These are phyloP conservation scores for Calocybe indica DNA, from an alignment of 768 basidiomycete species.

Conservation along the genomic window DNA sequence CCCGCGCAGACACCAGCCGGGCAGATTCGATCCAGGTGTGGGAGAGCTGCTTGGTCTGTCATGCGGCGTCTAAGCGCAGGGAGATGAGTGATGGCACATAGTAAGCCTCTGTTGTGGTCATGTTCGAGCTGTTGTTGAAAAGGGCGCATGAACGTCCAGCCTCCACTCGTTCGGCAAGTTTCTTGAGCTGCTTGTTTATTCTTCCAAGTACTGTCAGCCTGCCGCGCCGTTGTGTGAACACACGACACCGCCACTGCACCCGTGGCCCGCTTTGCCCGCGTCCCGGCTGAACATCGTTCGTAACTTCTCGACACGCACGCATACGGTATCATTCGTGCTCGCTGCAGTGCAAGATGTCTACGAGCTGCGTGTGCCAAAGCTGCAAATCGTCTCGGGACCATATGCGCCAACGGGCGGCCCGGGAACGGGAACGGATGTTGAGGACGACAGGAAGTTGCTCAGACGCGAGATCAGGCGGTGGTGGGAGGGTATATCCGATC, in stretches of 20 bases:
- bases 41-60: constrained; percentile 46
- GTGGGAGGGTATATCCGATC: constrained; percentile 61
- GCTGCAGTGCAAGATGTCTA: constrained; percentile 48
- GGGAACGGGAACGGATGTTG: constrained; percentile 8
- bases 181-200: constrained; percentile 48
- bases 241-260: constrained; percentile 23
- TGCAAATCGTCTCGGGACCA: constrained; percentile 42
- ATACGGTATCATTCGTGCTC: constrained; percentile 38
- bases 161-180: constrained; percentile 54
- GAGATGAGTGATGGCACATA: constrained; percentile 44
- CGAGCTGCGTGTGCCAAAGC: constrained; percentile 52
- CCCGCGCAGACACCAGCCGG: too few relatives aligned
- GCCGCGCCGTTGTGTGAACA: constrained; percentile 44
- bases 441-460: constrained; percentile 42
- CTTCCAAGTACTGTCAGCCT: constrained; percentile 26
- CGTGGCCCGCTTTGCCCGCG: constrained; percentile 17
- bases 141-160: constrained; percentile 19
- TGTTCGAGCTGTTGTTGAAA: not conserved
- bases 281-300: constrained; percentile 36
- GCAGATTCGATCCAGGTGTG: constrained; percentile 32
- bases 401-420: constrained; percentile 7
- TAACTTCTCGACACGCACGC: constrained; percentile 24
- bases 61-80: constrained; percentile 21
- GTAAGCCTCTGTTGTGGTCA: constrained; percentile 29
- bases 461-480: constrained; percentile 55